phyloP scores from a whole-genome alignment of 805 yeast species.

The Starmerella apis region DNA sequence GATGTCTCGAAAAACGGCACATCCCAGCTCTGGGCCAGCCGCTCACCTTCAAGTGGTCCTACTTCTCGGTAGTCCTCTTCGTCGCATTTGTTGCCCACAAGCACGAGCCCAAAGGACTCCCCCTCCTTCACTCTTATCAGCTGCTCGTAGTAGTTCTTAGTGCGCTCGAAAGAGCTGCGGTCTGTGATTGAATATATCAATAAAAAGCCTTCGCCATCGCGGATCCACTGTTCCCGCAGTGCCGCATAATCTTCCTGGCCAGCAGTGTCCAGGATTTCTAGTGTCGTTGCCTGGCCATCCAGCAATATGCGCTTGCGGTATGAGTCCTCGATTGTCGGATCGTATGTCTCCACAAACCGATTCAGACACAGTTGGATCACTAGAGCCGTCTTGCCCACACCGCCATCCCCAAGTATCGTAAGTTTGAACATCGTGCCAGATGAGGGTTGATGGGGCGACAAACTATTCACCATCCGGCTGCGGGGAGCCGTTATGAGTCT shows the following conservation, averaged over 20 bases:
- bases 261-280: slow-evolving; percentile 95
- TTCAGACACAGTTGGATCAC: slow-evolving; percentile 76
- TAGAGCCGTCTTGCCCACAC: slow-evolving; percentile 95
- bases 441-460: not conserved
- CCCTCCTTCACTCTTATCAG: slow-evolving; percentile 58
- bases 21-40: slow-evolving; percentile 56
- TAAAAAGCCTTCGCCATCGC: slow-evolving; percentile 90
- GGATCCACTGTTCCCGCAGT: slow-evolving; percentile 86
- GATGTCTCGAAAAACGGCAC: slow-evolving; percentile 75
- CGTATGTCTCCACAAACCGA: slow-evolving; percentile 94
- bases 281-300: slow-evolving; percentile 64
- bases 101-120: slow-evolving; percentile 58
- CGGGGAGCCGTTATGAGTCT: not conserved
- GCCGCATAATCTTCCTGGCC: slow-evolving; percentile 96
- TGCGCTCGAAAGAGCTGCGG: slow-evolving; percentile 72
- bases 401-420: slow-evolving; percentile 98
- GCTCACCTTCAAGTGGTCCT: slow-evolving; percentile 73
- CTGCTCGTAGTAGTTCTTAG: slow-evolving; percentile 69
- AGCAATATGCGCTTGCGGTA: slow-evolving; percentile 73
- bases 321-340: slow-evolving; percentile 83
- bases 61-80: slow-evolving; percentile 67
- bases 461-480: slow-evolving; percentile 1
- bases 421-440: slow-evolving; percentile 47
- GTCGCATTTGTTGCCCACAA: slow-evolving; percentile 86
- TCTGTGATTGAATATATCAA: slow-evolving; percentile 83